Conservation (phyloP, 441 rosid genomes). For the Melastoma candidum region DNA sequence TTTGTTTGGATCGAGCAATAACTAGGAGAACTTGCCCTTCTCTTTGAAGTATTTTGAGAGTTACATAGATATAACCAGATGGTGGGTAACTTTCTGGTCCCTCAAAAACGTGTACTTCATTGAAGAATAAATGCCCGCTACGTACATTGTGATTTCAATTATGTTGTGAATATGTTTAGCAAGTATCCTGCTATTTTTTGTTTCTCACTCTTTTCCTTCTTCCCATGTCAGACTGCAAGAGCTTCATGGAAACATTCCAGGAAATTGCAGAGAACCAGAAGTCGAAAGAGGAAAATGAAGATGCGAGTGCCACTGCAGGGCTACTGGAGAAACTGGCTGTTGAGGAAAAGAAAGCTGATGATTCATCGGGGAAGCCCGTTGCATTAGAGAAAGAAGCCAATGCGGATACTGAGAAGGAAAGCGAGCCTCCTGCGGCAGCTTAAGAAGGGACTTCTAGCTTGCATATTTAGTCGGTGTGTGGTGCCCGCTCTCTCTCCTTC, state of each 20-base stretch:
- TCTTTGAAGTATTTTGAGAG: too few relatives aligned
- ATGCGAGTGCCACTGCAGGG: conserved; percentile 55
- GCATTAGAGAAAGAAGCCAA: conserved; percentile 22
- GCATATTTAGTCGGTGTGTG: conserved; percentile 6
- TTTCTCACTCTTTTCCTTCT: not conserved
- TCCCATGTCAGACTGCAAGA: conserved; percentile 49
- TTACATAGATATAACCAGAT: too few relatives aligned
- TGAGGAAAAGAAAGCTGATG: conserved; percentile 48
- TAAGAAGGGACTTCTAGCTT: conserved; percentile 16
- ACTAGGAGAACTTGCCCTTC: too few relatives aligned
- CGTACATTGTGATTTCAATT: too few relatives aligned
- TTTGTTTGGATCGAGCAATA: too few relatives aligned
- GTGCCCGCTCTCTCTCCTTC: conserved; percentile 12
- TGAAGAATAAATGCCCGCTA: too few relatives aligned
- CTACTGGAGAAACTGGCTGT: conserved; percentile 63
- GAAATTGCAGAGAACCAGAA: conserved; percentile 60
- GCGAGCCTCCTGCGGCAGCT: conserved; percentile 33
- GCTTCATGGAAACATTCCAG: conserved; percentile 60
- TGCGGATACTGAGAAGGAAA: conserved; percentile 36
- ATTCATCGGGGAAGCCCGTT: conserved; percentile 18
- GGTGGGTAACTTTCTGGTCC: too few relatives aligned
- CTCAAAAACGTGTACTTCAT: too few relatives aligned
- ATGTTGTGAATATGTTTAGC: not conserved
- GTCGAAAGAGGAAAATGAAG: conserved; percentile 52
- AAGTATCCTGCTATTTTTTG: not conserved